Base-by-base conservation (phyloP, 2,329 filamentous ascomycete species). In the Penicillium sclerotiorum region DNA sequence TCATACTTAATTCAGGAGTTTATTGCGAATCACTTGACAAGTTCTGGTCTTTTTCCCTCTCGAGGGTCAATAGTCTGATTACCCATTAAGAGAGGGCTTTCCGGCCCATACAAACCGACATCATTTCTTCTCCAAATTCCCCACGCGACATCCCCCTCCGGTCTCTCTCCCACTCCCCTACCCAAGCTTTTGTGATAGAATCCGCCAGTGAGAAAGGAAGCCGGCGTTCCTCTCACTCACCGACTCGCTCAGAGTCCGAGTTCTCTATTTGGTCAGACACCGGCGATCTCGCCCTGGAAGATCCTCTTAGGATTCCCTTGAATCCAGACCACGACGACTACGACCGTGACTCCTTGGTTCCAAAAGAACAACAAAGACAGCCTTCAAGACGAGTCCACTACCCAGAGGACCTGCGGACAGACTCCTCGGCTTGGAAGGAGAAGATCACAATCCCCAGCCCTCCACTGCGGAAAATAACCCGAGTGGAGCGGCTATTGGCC, bases 251-350 rank as follows among this genome's bases (percentile, higher is more conserved):
- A 53, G 79, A 79, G 70, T 88, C 84, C 53, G 84, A 87, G 64
- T 89, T 89, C 72, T 90, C 86, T 51, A 84, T 89, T 63, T 96
- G 90, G 91, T 92, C 89, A 68, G 91, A 96, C 73, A 96, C 93
- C 37, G 93, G 91, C 67, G 94, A 97, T 74, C 84, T 97, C 64
- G 90, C 90, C 66, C 93, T 96, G 66, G 85, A 93, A 73, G 90
- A 96, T 70, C 89, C 90, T 52, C 80, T 95, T 60, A 85, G 83
- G 61, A 82, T 85, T 61, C 86, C 83, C 64, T 79, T 93, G 52
- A n/a, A n/a, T n/a, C n/a, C n/a, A n/a, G n/a, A 79, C 80, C 65
- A 78, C 84, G 61, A 85, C 85, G n/a, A n/a, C 60, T 73, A 87
- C 50, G 84, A 89, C 70, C 82, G 74, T 63, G 80, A 84, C 61